Evolutionary conservation across 257 asterid genomes (phyloP).

Genomic region (Solanum gracilifrons): DNA sequence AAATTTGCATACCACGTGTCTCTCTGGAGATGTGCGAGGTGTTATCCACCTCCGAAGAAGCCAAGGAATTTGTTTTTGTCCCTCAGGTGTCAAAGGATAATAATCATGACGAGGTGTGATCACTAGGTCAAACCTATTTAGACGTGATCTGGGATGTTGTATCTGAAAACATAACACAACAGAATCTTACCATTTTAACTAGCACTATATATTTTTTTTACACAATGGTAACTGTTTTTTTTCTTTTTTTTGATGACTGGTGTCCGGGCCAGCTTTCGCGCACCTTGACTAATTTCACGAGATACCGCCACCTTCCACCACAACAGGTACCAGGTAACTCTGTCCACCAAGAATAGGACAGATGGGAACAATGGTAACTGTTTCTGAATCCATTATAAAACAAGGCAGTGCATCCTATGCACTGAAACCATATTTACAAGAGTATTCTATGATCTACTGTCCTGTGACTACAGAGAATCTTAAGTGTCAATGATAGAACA

Average conservation of each 20-base stretch:
- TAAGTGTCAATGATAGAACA: not conserved
- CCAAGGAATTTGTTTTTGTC: slow-evolving; percentile 59
- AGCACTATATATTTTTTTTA: not conserved
- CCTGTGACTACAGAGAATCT: not conserved
- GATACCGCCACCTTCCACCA: no score
- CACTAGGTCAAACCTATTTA: slow-evolving; percentile 73
- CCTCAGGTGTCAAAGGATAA: slow-evolving; percentile 61
- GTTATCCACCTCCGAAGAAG: slow-evolving; percentile 62
- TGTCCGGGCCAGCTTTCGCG: no score
- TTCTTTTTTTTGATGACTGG: no score
- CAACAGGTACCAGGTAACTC: no score
- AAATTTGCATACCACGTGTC: slow-evolving; percentile 52
- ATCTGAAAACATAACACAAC: slow-evolving; percentile 36
- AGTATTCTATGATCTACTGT: not conserved
- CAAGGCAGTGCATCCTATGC: not conserved
- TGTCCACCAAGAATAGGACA: no score
- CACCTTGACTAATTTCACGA: no score
- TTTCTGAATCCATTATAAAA: not conserved
- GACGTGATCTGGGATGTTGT: slow-evolving; percentile 82
- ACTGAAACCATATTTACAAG: not conserved
- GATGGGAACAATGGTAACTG: not conserved
- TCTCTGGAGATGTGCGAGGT: slow-evolving; percentile 63
- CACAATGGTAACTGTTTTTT: no score
- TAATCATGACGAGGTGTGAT: slow-evolving; percentile 83
- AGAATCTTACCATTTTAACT: slow-evolving; percentile 4